phyloP scores from a whole-genome alignment of 176 grass and related monocot species.

The Tillandsia leiboldiana region DNA sequence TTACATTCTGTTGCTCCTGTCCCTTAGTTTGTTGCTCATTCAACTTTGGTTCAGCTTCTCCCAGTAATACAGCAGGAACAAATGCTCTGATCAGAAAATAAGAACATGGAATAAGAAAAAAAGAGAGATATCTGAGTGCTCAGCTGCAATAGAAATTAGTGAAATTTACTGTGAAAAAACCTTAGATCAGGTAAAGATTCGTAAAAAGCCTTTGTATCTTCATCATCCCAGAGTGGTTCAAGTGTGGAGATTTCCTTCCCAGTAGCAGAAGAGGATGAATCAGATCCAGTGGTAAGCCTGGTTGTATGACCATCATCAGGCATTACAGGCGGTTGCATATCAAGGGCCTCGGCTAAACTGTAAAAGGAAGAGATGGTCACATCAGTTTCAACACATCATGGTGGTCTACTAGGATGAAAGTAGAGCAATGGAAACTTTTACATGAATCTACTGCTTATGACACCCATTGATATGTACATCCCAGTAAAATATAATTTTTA shows the following conservation, averaged over 20 bases:
- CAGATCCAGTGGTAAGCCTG: slow-evolving; percentile 73
- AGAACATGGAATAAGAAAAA: slow-evolving; percentile 14
- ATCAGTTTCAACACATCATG: slow-evolving; percentile 7
- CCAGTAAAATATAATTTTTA: too few species aligned
- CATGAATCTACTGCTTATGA: too few species aligned
- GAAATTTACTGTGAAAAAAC: slow-evolving; percentile 29
- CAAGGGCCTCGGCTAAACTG: slow-evolving; percentile 92
- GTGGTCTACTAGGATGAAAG: background rate
- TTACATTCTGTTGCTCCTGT: slow-evolving; percentile 81
- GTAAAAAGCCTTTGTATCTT: slow-evolving; percentile 96
- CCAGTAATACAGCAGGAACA: slow-evolving; percentile 92
- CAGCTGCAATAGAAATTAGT: background rate
- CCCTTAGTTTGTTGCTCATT: slow-evolving; percentile 69
- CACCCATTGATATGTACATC: too few species aligned
- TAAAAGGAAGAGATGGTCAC: slow-evolving; percentile 11
- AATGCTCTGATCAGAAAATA: slow-evolving; percentile 63
- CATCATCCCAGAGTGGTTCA: slow-evolving; percentile 98
- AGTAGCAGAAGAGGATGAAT: slow-evolving; percentile 37
- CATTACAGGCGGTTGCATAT: slow-evolving; percentile 93
- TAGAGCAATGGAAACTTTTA: too few species aligned
- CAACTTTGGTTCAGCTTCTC: slow-evolving; percentile 72
- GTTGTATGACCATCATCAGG: slow-evolving; percentile 91
- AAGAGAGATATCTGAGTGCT: background rate
- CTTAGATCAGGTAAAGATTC: slow-evolving; percentile 96
- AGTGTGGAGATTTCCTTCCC: slow-evolving; percentile 63